Conservation (phyloP, 768 basidiomycete genomes). For the Leccinum rimulosum region DNA sequence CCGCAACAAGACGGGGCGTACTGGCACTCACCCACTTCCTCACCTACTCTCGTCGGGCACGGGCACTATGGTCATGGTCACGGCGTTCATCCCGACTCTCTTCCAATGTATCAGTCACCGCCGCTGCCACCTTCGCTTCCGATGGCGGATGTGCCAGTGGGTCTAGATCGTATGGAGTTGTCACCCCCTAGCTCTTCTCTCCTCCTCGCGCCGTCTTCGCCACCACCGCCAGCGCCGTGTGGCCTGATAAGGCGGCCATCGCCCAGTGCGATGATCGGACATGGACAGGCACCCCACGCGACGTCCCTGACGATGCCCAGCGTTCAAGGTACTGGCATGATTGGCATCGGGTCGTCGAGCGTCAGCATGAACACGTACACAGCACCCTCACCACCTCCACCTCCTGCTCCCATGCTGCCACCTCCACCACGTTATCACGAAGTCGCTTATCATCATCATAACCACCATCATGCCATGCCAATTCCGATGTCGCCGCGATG, state of each 20-base stretch:
- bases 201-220: constrained; percentile 12
- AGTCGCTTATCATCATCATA: neutral
- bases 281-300: constrained; percentile 3
- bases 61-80: neutral
- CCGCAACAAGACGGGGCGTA: neutral
- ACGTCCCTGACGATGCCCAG: neutral
- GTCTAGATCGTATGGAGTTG: constrained; percentile 5
- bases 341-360: constrained; percentile 5
- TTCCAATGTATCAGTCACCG: neutral
- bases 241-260: constrained; percentile 15
- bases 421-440: constrained; percentile 23
- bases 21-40: constrained; percentile 1
- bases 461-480: neutral
- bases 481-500: constrained; percentile 7
- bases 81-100: neutral
- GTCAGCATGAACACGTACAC: constrained; percentile 1
- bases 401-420: constrained; percentile 12
- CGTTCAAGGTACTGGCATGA: neutral
- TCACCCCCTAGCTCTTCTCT: constrained; percentile 5
- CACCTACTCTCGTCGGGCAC: neutral
- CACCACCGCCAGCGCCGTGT: constrained; percentile 12
- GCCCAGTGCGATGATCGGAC: constrained; percentile 9
- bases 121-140: neutral
- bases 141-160: neutral
- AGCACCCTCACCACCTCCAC: neutral